phyloP scores from a whole-genome alignment of 1,284 basidiomycete genomes.

The Pascua guehoae region DNA sequence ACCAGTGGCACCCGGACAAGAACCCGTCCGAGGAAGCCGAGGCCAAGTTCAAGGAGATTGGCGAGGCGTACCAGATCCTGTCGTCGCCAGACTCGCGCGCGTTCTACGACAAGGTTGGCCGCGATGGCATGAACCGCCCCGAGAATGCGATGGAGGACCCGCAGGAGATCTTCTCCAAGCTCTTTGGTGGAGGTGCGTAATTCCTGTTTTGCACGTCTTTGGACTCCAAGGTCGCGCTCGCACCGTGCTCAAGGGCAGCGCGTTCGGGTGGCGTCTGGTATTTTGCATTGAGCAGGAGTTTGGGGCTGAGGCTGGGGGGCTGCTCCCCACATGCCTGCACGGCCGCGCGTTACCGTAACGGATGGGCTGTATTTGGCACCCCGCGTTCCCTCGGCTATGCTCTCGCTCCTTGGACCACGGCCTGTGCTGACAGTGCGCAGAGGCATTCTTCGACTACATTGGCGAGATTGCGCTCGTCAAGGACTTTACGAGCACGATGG shows the following conservation, averaged over 20 bases:
- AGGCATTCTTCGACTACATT: constrained; percentile 69
- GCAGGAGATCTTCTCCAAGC: constrained; percentile 83
- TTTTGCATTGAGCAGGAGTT: no score
- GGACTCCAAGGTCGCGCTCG: not conserved
- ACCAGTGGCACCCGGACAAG: constrained; percentile 88
- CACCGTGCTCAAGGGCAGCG: no score
- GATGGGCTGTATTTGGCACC: not conserved
- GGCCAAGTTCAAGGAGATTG: constrained; percentile 90
- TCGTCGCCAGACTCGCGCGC: constrained; percentile 79
- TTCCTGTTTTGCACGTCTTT: constrained; percentile 35
- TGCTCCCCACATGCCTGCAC: no score
- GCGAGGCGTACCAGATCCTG: constrained; percentile 85
- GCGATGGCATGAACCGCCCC: constrained; percentile 50
- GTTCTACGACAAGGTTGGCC: constrained; percentile 94
- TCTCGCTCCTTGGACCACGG: no score
- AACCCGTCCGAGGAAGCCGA: constrained; percentile 82
- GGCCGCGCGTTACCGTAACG: not conserved
- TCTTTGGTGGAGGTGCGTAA: constrained; percentile 81
- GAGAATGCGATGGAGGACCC: constrained; percentile 62
- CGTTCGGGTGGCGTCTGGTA: no score
- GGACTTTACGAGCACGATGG: constrained; percentile 50
- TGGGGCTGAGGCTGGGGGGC: no score
- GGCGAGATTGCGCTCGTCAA: constrained; percentile 91
- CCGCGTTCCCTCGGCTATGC: not conserved
- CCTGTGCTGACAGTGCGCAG: constrained; percentile 18